Percentiles rank a stretch among this genome's conserved stretches.
Conservation (phyloP, 257 asterid species). For the Nicotiana sylvestris region DNA sequence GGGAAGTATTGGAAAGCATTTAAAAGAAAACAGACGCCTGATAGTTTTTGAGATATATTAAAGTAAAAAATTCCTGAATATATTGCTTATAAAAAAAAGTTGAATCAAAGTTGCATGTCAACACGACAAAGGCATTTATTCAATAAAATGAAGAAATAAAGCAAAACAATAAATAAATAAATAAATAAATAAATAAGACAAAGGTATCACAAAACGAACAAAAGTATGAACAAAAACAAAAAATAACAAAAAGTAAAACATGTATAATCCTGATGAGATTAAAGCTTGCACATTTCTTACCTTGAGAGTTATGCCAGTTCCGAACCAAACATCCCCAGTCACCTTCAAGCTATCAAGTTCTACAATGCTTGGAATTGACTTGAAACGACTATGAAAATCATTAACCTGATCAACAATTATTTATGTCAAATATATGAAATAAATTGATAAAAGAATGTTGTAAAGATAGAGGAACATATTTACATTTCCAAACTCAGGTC, state of each 20-base stretch:
- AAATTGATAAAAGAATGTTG: neutral
- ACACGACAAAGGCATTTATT: neutral
- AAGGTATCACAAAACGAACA: neutral
- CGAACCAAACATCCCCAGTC: conserved; percentile 91
- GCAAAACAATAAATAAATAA: neutral
- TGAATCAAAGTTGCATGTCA: neutral
- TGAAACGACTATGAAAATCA: conserved; percentile 65
- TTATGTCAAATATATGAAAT: conserved; percentile 14
- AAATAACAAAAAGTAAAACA: neutral
- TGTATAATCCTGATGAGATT: neutral
- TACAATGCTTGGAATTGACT: conserved; percentile 70
- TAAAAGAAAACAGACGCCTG: neutral
- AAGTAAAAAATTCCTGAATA: neutral
- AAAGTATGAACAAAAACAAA: no score
- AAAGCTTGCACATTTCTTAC: conserved; percentile 27
- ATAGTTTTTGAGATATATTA: neutral
- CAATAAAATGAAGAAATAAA: neutral
- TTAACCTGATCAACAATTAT: conserved; percentile 40
- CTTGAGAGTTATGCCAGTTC: conserved; percentile 66
- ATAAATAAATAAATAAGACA: neutral
- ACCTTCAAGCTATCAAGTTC: conserved; percentile 78
- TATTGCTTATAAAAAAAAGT: neutral
- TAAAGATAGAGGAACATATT: conserved; percentile 10
- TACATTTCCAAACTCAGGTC: conserved; percentile 69
- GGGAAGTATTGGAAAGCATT: neutral